Base-by-base conservation (phyloP, 805 yeast genomes). In the Brettanomyces sp. region DNA sequence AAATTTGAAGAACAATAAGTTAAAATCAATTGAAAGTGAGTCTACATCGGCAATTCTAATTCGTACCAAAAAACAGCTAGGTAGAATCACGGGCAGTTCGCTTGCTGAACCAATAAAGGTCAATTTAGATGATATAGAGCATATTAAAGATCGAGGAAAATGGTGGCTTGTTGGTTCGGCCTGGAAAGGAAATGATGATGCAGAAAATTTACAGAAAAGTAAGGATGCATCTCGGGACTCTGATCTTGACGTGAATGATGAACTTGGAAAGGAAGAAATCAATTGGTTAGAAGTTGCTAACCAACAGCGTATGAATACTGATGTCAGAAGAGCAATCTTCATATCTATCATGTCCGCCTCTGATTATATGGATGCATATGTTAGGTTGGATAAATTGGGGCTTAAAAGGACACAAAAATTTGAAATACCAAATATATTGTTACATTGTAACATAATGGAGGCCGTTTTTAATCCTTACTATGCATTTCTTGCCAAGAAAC, bases 81-180 rank as follows among this genome's bases (percentile, higher is more conserved):
- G 84, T 3, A 60, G 72, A 1, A 65, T 82, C 37, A 66, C 66
- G 23, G 62, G 71, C 14, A 66, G 67, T 36, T 73, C 73, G 39
- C 59, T 64, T 25, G 66, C 68, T 36, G 98, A 93, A 45, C 85
- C 99, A 2, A 71, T 93, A 24, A 88, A 85, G 53, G 98, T 93
- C 0, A 68, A 86, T 3, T 67, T 91, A 21, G 81, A 79, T 41
- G 99, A 93, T 66, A 88, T 93, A 47, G 79, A 76, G 42, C 79
- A 77, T 49, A 73, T 87, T 23, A 85, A 82, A 12, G 77, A 82
- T 1, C 79, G 80, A 52, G 99, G 99, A 47, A 93, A 91, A 64
- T 93, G 99, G 99, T 93, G 99, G 99, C 70, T 93, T 32, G 91
- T 93, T 30, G 99, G 99, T 43, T 86, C 98, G 1, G 96, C 99